Evolutionary conservation across 2,329 filamentous ascomycete genomes (phyloP), one percentile per base, ranked within the genome.

Genomic region (Tolypocladium tundrense): DNA sequence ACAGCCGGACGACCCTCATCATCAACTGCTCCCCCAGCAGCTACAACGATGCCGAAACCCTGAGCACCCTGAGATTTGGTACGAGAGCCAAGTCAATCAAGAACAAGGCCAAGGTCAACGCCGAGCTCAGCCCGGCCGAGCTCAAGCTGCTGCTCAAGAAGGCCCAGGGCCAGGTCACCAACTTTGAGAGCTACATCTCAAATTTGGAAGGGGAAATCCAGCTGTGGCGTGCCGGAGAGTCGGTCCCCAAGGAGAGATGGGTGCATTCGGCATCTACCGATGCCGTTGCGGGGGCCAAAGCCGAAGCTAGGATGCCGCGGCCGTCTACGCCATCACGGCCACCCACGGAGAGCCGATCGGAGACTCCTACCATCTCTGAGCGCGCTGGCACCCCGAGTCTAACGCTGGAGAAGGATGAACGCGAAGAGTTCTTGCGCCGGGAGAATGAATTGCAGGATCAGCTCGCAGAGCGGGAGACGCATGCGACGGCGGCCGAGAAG

Each of bases 81-180:
- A 95, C 94, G 75, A 83, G 94, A 71, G 94, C 94, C 59, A 99
- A 99, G 79, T 90, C 91, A 0, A 99, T 99, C 79, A 97, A 97
- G 87, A 97, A 97, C 80, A 97, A 97, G 82, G 94, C 94, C 74
- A 99, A 97, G 87, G 88, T 99, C 82, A 99, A 99, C 71, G 92
- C 93, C 52, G 94, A 99, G 74, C 84, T 99, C 67, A 97, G 93
- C 68, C 94, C 94, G 52, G 86, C 91, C 14, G 94, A 99, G 74
- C 85, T 99, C 79, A 99, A 97, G 76, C 82, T 86, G 54, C 82
- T 97, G 68, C 85, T 99, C 70, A 92, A 90, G 76, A 96, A 96
- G 75, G 91, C 91, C 16, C 92, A 96, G 73, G 85, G 83, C 56
- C 92, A 97, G 71, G 87, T 94, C 64, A 90, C 89, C 27, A 92